Conservation (phyloP, 495 filamentous ascomycete genomes). For the Lichenothelia convexa region DNA sequence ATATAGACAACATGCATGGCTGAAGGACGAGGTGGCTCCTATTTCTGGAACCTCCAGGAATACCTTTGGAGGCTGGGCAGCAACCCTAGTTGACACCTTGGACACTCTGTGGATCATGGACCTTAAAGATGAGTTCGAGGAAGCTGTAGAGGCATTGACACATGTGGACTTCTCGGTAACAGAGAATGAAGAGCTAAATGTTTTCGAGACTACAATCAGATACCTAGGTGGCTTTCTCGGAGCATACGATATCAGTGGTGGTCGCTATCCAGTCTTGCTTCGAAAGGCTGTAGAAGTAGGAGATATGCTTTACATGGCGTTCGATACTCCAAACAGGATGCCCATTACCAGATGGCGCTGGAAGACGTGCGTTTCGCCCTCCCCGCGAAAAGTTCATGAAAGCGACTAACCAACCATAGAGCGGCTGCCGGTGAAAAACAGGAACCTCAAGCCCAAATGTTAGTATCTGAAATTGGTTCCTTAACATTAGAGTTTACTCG, state of each 20-base stretch:
- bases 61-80: conserved; percentile 45
- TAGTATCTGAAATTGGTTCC: conserved; percentile 21
- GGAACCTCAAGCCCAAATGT: too few relatives aligned
- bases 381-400: too few relatives aligned
- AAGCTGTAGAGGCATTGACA: conserved; percentile 34
- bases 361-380: too few relatives aligned
- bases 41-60: conserved; percentile 18
- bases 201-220: conserved; percentile 24
- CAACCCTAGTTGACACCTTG: conserved; percentile 39
- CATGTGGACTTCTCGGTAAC: conserved; percentile 35
- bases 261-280: conserved; percentile 10
- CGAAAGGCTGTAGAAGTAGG: conserved; percentile 21
- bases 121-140: conserved; percentile 38
- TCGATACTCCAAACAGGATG: conserved; percentile 24
- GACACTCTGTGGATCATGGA: conserved; percentile 49
- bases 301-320: conserved; percentile 20
- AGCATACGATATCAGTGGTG: conserved; percentile 22
- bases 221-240: conserved; percentile 21
- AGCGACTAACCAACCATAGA: too few relatives aligned
- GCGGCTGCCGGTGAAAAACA: too few relatives aligned
- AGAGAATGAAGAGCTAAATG: conserved; percentile 14
- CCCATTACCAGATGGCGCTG: conserved; percentile 33
- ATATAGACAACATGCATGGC: conserved; percentile 20
- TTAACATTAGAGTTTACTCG: conserved; percentile 21
- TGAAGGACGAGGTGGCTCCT: conserved; percentile 20